phyloP scores from a whole-genome alignment of 345 rosid genomes.

The Trapa incisa region DNA sequence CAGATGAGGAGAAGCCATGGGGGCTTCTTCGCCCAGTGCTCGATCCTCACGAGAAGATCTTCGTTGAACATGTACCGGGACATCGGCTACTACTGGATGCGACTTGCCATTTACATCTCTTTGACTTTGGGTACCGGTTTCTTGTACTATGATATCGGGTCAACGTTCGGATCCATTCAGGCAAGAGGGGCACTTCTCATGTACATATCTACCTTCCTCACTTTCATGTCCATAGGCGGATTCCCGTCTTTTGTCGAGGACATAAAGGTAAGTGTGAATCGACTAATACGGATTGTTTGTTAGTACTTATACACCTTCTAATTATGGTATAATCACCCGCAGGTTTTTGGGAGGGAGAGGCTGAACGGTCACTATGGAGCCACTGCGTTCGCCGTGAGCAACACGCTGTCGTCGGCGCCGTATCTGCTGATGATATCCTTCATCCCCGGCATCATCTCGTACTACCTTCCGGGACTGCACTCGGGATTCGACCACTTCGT shows the following conservation, averaged over 20 bases:
- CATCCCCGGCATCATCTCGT: conserved; percentile 4
- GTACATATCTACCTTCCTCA: conserved; percentile 7
- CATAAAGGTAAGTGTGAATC: background rate
- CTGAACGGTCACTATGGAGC: conserved; percentile 9
- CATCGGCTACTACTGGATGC: conserved; percentile 11
- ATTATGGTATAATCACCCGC: too few relatives aligned
- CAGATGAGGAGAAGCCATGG: too few relatives aligned
- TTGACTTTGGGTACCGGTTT: background rate
- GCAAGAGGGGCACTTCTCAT: conserved; percentile 6
- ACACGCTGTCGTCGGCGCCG: conserved; percentile 6
- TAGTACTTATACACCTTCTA: too few relatives aligned
- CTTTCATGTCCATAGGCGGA: conserved; percentile 12
- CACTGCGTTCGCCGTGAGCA: conserved; percentile 6
- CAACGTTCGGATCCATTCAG: conserved; percentile 9
- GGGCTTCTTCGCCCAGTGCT: conserved; percentile 1
- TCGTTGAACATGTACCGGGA: conserved; percentile 8
- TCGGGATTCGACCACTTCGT: conserved; percentile 5
- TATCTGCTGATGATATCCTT: conserved; percentile 8
- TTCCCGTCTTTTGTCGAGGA: conserved; percentile 10
- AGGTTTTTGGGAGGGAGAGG: conserved; percentile 5
- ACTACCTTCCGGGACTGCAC: conserved; percentile 7
- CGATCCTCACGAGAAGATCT: conserved; percentile 9
- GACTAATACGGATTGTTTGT: too few relatives aligned
- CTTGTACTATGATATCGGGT: conserved; percentile 3
- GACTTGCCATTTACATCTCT: conserved; percentile 2